These are phyloP conservation scores for Phaeoacremonium minimum DNA, from an alignment of 2,329 filamentous ascomycete species.

Conservation along the genomic window DNA sequence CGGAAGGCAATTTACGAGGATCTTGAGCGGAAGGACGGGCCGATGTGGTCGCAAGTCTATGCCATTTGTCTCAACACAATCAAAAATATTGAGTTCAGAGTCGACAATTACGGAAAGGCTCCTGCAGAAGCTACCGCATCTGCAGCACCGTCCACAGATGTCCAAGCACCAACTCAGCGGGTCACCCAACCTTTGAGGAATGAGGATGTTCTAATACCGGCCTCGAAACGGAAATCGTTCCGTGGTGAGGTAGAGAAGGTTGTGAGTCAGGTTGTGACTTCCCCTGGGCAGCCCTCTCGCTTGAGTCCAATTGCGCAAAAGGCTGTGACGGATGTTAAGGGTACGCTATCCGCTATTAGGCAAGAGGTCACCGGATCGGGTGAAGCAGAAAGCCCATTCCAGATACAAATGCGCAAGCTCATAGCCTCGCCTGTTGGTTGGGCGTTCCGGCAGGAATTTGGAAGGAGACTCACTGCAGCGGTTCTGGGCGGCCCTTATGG, in stretches of 20 bases:
- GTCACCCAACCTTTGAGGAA: slow-evolving; percentile 35
- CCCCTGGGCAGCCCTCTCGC: slow-evolving; percentile 44
- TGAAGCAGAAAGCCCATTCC: slow-evolving; percentile 43
- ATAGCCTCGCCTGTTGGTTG: slow-evolving; percentile 54
- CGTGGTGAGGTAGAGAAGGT: slow-evolving; percentile 40
- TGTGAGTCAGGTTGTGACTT: slow-evolving; percentile 35
- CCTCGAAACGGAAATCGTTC: slow-evolving; percentile 29
- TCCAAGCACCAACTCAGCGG: slow-evolving; percentile 19
- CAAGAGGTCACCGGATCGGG: slow-evolving; percentile 46
- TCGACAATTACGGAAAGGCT: slow-evolving; percentile 56
- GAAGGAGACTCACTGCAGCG: slow-evolving; percentile 58
- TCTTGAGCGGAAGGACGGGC: slow-evolving; percentile 74
- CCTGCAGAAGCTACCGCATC: slow-evolving; percentile 24
- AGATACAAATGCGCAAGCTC: slow-evolving; percentile 38
- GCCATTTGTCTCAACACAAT: slow-evolving; percentile 66
- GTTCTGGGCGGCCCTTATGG: slow-evolving; percentile 73
- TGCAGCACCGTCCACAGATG: slow-evolving; percentile 17
- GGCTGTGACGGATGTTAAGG: slow-evolving; percentile 40
- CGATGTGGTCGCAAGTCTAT: slow-evolving; percentile 78
- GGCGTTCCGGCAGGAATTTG: slow-evolving; percentile 68
- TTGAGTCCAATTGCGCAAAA: slow-evolving; percentile 48
- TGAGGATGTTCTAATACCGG: slow-evolving; percentile 39
- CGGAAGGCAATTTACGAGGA: slow-evolving; percentile 82
- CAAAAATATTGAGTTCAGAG: slow-evolving; percentile 60
- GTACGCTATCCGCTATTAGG: slow-evolving; percentile 48